phyloP scores from a whole-genome alignment of 805 yeast species.

The Monosporozyma siamensis region DNA sequence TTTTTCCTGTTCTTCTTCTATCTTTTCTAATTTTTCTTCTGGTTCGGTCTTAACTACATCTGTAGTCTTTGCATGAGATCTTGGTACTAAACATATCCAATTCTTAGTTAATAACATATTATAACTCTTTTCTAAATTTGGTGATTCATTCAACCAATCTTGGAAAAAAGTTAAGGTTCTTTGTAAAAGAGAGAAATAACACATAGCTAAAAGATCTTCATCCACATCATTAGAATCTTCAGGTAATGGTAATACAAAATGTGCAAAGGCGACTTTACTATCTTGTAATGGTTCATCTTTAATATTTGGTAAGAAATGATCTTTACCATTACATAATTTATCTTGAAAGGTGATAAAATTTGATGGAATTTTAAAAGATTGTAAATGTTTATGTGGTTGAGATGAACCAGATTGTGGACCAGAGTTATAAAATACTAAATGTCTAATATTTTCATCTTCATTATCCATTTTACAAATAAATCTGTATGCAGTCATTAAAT shows the following conservation, averaged over 20 bases:
- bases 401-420: slow-evolving; percentile 92
- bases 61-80: slow-evolving; percentile 38
- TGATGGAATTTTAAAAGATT: slow-evolving; percentile 64
- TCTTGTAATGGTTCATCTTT: slow-evolving; percentile 53
- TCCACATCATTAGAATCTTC: slow-evolving; percentile 36
- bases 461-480: slow-evolving; percentile 43
- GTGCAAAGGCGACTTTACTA: slow-evolving; percentile 64
- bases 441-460: slow-evolving; percentile 32
- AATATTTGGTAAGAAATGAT: slow-evolving; percentile 45
- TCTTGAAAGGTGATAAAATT: slow-evolving; percentile 53
- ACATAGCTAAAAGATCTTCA: slow-evolving; percentile 54
- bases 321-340: slow-evolving; percentile 32
- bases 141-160: slow-evolving; percentile 33
- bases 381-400: slow-evolving; percentile 87
- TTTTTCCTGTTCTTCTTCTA: background rate
- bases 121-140: slow-evolving; percentile 45
- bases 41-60: background rate
- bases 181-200: slow-evolving; percentile 64
- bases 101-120: slow-evolving; percentile 73
- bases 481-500: slow-evolving; percentile 49
- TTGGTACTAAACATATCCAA: slow-evolving; percentile 84
- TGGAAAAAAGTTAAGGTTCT: slow-evolving; percentile 59
- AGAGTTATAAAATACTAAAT: slow-evolving; percentile 80
- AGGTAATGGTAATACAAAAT: slow-evolving; percentile 63
- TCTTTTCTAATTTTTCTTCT: background rate